Evolutionary conservation across 108 stramenopile genomes (phyloP), one percentile per base, ranked within the genome.

Genomic region (Chaetoceros tenuissimus): DNA sequence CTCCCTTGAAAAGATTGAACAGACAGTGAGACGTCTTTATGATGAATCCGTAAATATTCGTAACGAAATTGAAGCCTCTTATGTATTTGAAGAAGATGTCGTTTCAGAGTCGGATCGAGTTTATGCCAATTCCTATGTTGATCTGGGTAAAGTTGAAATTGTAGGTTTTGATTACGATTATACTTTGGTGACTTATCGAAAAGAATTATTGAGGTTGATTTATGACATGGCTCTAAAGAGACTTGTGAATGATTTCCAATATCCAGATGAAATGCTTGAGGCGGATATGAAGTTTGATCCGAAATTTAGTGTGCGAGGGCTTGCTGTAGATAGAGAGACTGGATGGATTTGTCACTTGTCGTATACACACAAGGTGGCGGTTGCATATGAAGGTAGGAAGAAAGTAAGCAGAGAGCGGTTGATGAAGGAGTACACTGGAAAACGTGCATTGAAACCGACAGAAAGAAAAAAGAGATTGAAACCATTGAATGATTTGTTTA

Each of bases 111-210:
- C 56, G 53, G 85, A 87, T 59, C 60, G 61, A 8, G 77, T 96
- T 24, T 92, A 73, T 68, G 89, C 92, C 54, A 97, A 97, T 62
- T 78, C 80, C 23, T 88, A 94, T 53, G 86, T 94, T 0, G 92
- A 98, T 65, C 48, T 98, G 17, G 88, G 89, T 34, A 88, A 93
- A 55, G 78, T 98, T 21, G 84, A 94, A 31, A 89, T 81, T 0
- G 74, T 98, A 19, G 97, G 97, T 18, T 98, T 96, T 57, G 97
- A 98, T 64, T 96, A 88, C 59, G 97, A 98, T 65, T 98, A 96
- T 59, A 98, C 97, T 2, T 78, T 98, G 3, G 90, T 94, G 18
- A 90, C 92, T 10, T 98, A 95, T 60, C 86, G 72, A 3, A 70
- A 83, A 24, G 83, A 92, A 58, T 64, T 95, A 23, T 64, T 94